Conservation (phyloP, 768 basidiomycete genomes). For the Rhodosporidiobolus sp. region DNA sequence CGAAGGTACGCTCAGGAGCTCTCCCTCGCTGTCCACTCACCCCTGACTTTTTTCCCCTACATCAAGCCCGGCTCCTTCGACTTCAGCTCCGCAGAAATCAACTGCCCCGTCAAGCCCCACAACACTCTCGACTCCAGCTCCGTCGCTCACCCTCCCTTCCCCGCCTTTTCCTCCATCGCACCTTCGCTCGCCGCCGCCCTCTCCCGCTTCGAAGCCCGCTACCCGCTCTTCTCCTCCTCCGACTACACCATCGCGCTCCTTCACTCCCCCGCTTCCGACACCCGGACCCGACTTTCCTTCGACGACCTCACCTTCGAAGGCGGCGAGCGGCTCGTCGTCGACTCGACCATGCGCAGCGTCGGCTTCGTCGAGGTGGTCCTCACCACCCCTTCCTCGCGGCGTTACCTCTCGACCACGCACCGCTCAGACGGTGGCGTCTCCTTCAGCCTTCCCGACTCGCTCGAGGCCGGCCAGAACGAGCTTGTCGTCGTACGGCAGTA, state of each 20-base stretch:
- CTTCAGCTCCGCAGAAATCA: neutral
- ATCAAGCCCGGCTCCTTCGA: no score
- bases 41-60: no score
- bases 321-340: slow-evolving; percentile 8
- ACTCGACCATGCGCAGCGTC: neutral
- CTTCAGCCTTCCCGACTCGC: neutral
- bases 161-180: neutral
- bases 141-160: neutral
- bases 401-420: neutral
- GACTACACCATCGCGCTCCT: neutral
- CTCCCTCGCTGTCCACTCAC: no score
- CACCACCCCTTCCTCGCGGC: neutral
- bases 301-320: neutral
- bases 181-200: neutral
- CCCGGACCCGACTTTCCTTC: no score
- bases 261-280: neutral
- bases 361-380: neutral
- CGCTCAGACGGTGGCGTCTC: neutral
- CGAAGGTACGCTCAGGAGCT: no score
- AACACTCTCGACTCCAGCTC: neutral
- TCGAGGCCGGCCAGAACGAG: neutral
- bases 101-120: neutral
- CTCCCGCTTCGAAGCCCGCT: neutral
- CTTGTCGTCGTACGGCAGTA: neutral
- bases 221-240: neutral